Base-by-base conservation (phyloP, 306 rosid species). In the Delonix regia region DNA sequence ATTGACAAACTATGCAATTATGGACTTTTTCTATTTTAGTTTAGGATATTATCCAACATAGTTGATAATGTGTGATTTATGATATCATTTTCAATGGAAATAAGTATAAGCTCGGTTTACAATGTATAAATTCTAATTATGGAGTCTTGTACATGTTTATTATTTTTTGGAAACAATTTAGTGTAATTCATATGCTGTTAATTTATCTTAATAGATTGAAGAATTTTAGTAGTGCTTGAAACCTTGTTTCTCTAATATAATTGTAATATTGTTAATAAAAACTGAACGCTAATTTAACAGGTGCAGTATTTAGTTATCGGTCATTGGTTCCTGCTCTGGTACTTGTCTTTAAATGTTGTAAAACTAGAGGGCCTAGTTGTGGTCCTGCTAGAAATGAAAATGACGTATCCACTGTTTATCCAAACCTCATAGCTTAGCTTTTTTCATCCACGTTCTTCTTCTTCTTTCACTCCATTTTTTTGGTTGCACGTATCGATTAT, bases 341-440 rank as follows among this genome's bases (percentile, higher is more conserved):
- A 30, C 64, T 53, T 24, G 53, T 33, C 80, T 30, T 62, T 62
- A 5, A 33, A 16, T 16, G 68, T 8, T 16, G 68, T 39, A 11
- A 65, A 5, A 13, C 8, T 18, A 48, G 30, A 52, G 41, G 16
- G 9, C 63, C 53, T 44, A 38, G 41, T 9, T 21, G 39, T 45
- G 49, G 25, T 63, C 77, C 47, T 27, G 44, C 65, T 18, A 56
- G 71, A 79, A 75, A 63, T 83, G 87, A 69, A 79, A 79, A 75
- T 44, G 27, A 70, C 52, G 66, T 11, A 75, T 44, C 71, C 21
- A 33, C 55, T 55, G 49, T 79, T 55, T 24, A 44, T 55, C 67
- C 12, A 62, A 63, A 42, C 70, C 28, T 61, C 47, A 44, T 38
- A 49, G 80, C 48, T 24, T 49, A 22, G 60, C 66, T 41, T 21